phyloP scores from a whole-genome alignment of 1,284 basidiomycete genomes.

The Coniferiporia sulphurascens region DNA sequence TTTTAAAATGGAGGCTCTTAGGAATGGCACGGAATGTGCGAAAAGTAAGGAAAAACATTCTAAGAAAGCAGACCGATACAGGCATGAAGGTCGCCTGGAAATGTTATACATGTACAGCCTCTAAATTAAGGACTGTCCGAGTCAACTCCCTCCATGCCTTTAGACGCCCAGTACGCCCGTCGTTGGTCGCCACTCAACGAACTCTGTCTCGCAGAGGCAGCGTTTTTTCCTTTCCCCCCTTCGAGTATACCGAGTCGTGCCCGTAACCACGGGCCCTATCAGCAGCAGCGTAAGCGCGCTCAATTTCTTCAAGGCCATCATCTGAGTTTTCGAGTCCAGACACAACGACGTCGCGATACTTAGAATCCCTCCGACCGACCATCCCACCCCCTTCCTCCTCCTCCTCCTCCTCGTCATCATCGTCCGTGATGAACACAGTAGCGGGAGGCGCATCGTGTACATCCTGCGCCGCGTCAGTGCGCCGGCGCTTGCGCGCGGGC shows the following conservation, averaged over 20 bases:
- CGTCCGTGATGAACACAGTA: slow-evolving; percentile 44
- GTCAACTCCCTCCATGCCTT: not conserved
- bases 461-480: slow-evolving; percentile 34
- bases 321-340: not conserved
- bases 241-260: slow-evolving; percentile 1
- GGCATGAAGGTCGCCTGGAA: too few species aligned
- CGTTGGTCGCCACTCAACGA: slow-evolving; percentile 4
- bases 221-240: slow-evolving; percentile 2
- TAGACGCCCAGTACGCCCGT: slow-evolving; percentile 15
- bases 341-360: not conserved
- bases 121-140: slow-evolving; percentile 6
- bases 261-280: not conserved
- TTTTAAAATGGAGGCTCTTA: too few species aligned
- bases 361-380: not conserved
- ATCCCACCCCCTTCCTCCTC: not conserved
- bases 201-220: not conserved
- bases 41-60: too few species aligned
- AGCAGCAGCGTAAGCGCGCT: slow-evolving; percentile 9
- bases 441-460: not conserved
- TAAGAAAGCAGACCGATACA: too few species aligned
- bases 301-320: slow-evolving; percentile 13
- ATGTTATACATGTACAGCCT: not conserved
- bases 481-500: slow-evolving; percentile 45
- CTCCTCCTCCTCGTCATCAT: slow-evolving; percentile 32
- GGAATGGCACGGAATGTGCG: too few species aligned